These are phyloP conservation scores for Leccinum variicolor DNA, from an alignment of 768 basidiomycete genomes.

Conservation along the genomic window DNA sequence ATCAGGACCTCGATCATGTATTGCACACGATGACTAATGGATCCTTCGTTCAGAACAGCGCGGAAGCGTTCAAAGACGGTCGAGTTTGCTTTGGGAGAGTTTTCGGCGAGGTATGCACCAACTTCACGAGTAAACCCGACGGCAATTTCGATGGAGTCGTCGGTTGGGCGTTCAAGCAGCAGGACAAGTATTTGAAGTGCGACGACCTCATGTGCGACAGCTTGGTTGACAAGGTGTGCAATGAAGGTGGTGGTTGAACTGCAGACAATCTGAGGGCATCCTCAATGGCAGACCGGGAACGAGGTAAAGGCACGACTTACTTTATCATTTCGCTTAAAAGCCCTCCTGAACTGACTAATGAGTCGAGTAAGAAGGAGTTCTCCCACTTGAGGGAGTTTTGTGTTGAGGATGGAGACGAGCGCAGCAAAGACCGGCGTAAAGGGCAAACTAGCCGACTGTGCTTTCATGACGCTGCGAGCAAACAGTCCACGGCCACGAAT, in stretches of 20 bases:
- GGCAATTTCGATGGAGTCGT: slow-evolving; percentile 98
- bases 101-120: slow-evolving; percentile 90
- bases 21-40: slow-evolving; percentile 93
- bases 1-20: slow-evolving; percentile 99
- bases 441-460: slow-evolving; percentile 93
- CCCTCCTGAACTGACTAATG: slow-evolving; percentile 90
- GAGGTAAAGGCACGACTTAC: slow-evolving; percentile 40
- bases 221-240: slow-evolving; percentile 90
- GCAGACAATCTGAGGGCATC: slow-evolving; percentile 71
- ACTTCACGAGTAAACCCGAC: slow-evolving; percentile 98
- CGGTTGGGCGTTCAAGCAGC: slow-evolving; percentile 93
- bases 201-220: slow-evolving; percentile 90
- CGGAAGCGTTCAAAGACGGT: slow-evolving; percentile 96
- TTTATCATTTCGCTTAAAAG: slow-evolving; percentile 98
- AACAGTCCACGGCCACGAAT: slow-evolving; percentile 92
- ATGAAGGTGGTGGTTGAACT: slow-evolving; percentile 90
- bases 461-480: slow-evolving; percentile 94
- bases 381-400: slow-evolving; percentile 94
- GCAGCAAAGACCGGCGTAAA: slow-evolving; percentile 98
- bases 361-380: slow-evolving; percentile 86
- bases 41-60: slow-evolving; percentile 91
- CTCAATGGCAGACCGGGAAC: neutral
- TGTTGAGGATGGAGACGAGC: slow-evolving; percentile 92
- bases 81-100: slow-evolving; percentile 93
- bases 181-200: slow-evolving; percentile 94